Evolutionary conservation across 805 yeast genomes (phyloP).

Genomic region (Hanseniaspora mollemarum): DNA sequence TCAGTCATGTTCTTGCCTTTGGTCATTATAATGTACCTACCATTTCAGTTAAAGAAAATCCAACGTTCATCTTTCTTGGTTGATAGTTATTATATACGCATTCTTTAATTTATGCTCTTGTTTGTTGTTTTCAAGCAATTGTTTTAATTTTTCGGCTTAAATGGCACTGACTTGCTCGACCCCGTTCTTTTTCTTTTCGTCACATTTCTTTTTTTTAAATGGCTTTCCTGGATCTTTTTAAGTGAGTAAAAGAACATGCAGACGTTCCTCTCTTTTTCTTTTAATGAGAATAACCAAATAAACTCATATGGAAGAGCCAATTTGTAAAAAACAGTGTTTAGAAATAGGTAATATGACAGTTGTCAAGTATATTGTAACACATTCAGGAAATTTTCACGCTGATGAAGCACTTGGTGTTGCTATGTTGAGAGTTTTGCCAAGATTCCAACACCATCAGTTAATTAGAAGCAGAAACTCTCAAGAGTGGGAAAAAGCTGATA

Average conservation of each 20-base stretch:
- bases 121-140: no score
- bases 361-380: conserved; percentile 62
- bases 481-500: conserved; percentile 76
- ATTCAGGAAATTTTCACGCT: conserved; percentile 91
- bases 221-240: no score
- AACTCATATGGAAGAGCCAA: not conserved
- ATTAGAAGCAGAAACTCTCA: conserved; percentile 75
- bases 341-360: conserved; percentile 1
- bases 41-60: no score
- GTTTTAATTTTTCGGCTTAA: no score
- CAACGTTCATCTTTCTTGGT: no score
- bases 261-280: not conserved
- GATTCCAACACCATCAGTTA: conserved; percentile 52
- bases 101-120: no score
- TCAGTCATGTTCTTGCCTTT: not conserved
- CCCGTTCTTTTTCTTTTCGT: no score
- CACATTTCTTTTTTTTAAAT: no score
- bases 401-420: conserved; percentile 92
- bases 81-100: no score
- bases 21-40: no score
- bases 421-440: conserved; percentile 63
- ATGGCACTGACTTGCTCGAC: no score
- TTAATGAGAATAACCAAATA: not conserved
- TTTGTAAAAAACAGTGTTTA: not conserved
- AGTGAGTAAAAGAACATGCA: not conserved